Evolutionary conservation across 1,284 basidiomycete species (phyloP), one percentile per base, ranked within the genome.

Genomic region (Rhizopogon parksii): DNA sequence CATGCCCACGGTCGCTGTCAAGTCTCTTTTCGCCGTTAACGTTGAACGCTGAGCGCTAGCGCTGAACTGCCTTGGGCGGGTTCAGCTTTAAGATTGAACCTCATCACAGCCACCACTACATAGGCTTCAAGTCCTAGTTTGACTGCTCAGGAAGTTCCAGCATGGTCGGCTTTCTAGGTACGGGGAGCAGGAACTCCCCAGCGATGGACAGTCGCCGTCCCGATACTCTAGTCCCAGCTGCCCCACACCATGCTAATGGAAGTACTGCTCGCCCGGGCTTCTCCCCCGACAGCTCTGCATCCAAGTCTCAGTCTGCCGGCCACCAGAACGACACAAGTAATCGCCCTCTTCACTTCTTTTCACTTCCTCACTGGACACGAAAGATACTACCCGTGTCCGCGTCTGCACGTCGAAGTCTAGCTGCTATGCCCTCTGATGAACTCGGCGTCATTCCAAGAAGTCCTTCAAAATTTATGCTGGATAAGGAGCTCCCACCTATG

Each of bases 401-500:
- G 30, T 57, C 63, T 34, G 51, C 61, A n/a, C 66, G 56, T 53
- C 59, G 59, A 42, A 57, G 48, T 51, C 39, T 52, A 27, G 53
- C 58, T 36, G 54, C 56, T 37, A 55, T 53, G 34, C 60, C 56
- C 19, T 55, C 61, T 49, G 66, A 66, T 53, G 67, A 72, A 51
- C 54, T 64, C 30, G 63, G 66, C 36, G 24, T 59, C 4, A 54
- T 64, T 50, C 35, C 34, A 48, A 53, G 53, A 35, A 56, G 49
- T 45, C 27, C 54, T 51, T 37, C 55, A 39, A 62, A 64, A n/a
- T 56, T 70, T 34, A 60, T 67, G 50, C 60, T 77, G 36, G 78
- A 87, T 58, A 87, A 88, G 63, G 80, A 79, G 9, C 75, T 88
- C 21, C 85, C 85, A 40, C 82, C 82, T 2, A 83, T 76, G 2